Evolutionary conservation across 148 eudicot species (phyloP), one percentile per base, ranked within the genome.

Genomic region (Diospyros lotus): DNA sequence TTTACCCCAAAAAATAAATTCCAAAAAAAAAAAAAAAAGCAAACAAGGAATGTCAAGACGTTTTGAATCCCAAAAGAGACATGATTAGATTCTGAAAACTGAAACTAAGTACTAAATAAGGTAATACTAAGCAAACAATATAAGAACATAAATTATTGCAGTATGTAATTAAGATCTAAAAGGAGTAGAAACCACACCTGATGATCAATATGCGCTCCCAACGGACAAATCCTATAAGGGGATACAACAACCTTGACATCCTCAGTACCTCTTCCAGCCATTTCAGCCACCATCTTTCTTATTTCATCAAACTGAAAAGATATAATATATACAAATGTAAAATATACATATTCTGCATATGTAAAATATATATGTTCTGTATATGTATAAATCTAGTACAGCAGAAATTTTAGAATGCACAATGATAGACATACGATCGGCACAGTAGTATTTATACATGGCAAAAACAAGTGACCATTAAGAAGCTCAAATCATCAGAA

Each of bases 121-220:
- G 3, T 52, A 43, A 76, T 63, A 12, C n/a, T 15, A 39, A 8
- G 28, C 42, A 53, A 46, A 71, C 56, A 13, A 46, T 11, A 51
- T 69, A 28, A 43, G 11, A 17, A 18, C 40, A 10, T 40, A 52
- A 18, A n/a, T 28, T 7, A 48, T 9, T 9, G 9, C 18, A 28
- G 50, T 58, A 1, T 18, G 63, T 67, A 44, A 40, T 66, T 39
- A 48, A 58, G 50, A 56, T 77, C 52, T 46, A 77, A 60, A 9
- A 42, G 63, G 18, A 38, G 45, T 48, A 43, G 13, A 28, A 58
- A 72, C 18, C 73, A 62, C 40, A 91, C 99, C 97, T 95, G 99
- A 86, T 95, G 99, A 80, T 95, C 99, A 82, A 95, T 88, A 78
- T 95, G 99, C 72, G 99, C 99, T 77, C 99, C 99, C 48, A 95